Base-by-base conservation (phyloP, 73 alveolate species). In the Paramecium bursaria region DNA sequence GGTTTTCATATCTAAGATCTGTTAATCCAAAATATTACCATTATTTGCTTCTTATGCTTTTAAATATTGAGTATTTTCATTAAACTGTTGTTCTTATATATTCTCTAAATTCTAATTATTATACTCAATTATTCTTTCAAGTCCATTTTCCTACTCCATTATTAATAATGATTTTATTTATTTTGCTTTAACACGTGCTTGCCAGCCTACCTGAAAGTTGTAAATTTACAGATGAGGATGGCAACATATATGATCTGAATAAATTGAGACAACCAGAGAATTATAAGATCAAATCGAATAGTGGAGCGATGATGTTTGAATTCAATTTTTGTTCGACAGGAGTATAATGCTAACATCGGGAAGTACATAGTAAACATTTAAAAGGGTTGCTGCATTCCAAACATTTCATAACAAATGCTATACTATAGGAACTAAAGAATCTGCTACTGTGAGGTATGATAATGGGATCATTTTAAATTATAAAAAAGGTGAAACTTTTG, bases 251-350 rank as follows among this genome's bases (percentile, higher is more conserved):
- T 67, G 82, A 67, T 42, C 14, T 67, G 10, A 67, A 67, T 67
- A 42, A 67, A 5, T 25, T 67, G 3, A 67, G 27, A 67, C 22
- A n/a, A 29, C 33, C 33, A 42, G 60, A 67, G 2, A 67, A 67
- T 21, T 67, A 67, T 67, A 35, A 67, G 44, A 21, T 67, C 7
- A 67, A 42, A 7, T 67, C 82, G 44, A 39, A 25, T 67, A 67
- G 82, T 67, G 82, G 82, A 15, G 82, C 82, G 44, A 67, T 67
- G 82, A 25, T 35, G 19, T 67, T 67, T 47, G 82, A 67, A 42
- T 67, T 67, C 27, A 67, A 67, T 67, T 67, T 67, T 42, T 67
- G 82, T 67, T 39, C 82, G 44, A 39, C 22, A 19, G 82, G 82
- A 15, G 82, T 67, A 9, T 33, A 67, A 67, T 67, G 82, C 44